These are phyloP conservation scores for Syncephalastrum monosporum DNA, from an alignment of 371 early-diverging fungal species.

Conservation along the genomic window DNA sequence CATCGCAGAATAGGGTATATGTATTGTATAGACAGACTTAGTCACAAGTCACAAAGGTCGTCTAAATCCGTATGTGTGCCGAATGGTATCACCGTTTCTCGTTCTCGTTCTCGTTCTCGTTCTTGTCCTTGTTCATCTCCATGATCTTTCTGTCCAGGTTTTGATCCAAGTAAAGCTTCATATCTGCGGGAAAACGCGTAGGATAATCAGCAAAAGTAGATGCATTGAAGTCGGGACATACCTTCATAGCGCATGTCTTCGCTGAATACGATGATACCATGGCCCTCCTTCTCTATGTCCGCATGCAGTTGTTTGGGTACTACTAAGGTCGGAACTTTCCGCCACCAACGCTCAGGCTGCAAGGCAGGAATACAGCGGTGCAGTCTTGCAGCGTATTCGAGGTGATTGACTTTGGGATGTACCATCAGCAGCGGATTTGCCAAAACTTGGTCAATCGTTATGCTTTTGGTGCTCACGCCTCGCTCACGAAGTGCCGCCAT, in stretches of 20 bases:
- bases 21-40: no score
- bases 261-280: conserved; percentile 16
- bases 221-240: background rate
- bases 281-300: conserved; percentile 5
- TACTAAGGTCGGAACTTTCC: conserved; percentile 29
- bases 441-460: conserved; percentile 10
- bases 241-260: conserved; percentile 22
- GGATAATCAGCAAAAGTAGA: no score
- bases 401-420: conserved; percentile 21
- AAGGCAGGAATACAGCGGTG: conserved; percentile 24
- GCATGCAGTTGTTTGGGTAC: conserved; percentile 13
- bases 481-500: conserved; percentile 28
- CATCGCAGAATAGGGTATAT: no score
- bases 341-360: conserved; percentile 41
- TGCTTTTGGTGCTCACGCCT: conserved; percentile 5
- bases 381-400: conserved; percentile 14
- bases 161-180: no score
- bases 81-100: no score
- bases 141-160: no score
- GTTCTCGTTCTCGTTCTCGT: no score
- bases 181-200: no score
- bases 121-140: no score
- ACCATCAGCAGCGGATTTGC: conserved; percentile 26
- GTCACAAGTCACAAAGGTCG: no score
- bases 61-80: no score